Evolutionary conservation across 2,329 filamentous ascomycete species (phyloP).

Genomic region (Fusarium denticulatum): DNA sequence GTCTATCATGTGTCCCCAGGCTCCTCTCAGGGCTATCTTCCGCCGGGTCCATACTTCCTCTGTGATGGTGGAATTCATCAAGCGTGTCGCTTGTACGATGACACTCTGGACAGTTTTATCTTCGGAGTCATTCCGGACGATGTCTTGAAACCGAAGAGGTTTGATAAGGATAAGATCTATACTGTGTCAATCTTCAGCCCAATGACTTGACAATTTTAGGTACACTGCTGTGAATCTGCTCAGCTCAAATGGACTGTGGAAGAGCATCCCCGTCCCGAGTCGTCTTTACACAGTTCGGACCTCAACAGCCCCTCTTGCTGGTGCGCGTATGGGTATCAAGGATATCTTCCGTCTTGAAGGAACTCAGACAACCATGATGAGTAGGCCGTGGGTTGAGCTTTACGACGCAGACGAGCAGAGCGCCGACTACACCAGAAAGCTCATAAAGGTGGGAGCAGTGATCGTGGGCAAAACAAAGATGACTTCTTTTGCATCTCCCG

Average conservation of each 20-base stretch:
- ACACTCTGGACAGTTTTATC: not conserved
- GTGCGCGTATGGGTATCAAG: not conserved
- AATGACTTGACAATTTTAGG: not conserved
- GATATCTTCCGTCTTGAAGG: not conserved
- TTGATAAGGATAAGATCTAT: fast-evolving
- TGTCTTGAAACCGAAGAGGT: fast-evolving
- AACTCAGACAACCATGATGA: not conserved
- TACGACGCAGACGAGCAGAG: not conserved
- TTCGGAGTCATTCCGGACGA: not conserved
- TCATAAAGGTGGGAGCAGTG: fast-evolving
- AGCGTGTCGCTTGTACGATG: not conserved
- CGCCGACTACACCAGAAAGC: not conserved
- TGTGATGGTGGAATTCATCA: not conserved
- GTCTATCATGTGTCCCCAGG: not conserved
- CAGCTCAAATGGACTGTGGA: not conserved
- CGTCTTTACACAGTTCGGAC: fast-evolving
- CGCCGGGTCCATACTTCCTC: not conserved
- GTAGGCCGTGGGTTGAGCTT: not conserved
- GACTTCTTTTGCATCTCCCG: fast-evolving
- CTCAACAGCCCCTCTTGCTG: fast-evolving
- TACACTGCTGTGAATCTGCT: not conserved
- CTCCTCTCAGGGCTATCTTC: not conserved
- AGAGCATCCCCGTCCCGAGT: fast-evolving
- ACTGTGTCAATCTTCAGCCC: too few species aligned
- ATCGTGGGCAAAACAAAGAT: not conserved